Conservation (phyloP, 179 eudicot genomes). For the Drosera spatulata region DNA sequence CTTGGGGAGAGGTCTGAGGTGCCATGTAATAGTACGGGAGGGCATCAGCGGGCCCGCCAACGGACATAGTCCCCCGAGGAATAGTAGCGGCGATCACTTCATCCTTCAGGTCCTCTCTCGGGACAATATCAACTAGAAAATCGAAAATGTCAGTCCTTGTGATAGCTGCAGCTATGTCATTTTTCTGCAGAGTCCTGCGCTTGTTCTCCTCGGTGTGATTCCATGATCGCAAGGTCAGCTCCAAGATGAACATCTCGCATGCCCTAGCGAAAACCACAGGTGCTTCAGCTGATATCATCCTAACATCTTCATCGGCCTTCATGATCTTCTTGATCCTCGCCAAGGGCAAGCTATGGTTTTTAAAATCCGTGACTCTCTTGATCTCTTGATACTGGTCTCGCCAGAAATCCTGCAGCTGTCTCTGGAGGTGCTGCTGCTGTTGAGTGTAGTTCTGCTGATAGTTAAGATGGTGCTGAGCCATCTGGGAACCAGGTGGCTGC, state of each 20-base stretch:
- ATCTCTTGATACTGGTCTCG: constrained; percentile 45
- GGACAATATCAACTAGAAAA: constrained; percentile 58
- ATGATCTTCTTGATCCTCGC: constrained; percentile 68
- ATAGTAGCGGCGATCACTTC: constrained; percentile 27
- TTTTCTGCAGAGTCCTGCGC: constrained; percentile 57
- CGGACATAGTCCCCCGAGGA: constrained; percentile 30
- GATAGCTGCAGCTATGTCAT: constrained; percentile 62
- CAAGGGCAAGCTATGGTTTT: constrained; percentile 56
- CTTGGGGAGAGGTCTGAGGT: constrained; percentile 22
- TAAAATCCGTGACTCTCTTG: constrained; percentile 52
- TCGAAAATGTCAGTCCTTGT: constrained; percentile 62
- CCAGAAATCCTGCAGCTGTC: constrained; percentile 60
- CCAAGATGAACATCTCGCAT: constrained; percentile 52
- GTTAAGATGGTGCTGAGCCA: constrained; percentile 72
- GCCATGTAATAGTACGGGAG: constrained; percentile 37
- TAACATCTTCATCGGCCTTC: constrained; percentile 69
- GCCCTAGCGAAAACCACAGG: constrained; percentile 58
- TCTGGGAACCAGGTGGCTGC: constrained; percentile 38
- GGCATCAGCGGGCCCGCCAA: constrained; percentile 28
- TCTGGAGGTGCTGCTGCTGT: constrained; percentile 57
- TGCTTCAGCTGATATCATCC: constrained; percentile 70
- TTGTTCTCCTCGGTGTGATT: constrained; percentile 70
- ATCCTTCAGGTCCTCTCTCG: constrained; percentile 58
- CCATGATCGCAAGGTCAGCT: constrained; percentile 52
- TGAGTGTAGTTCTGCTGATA: constrained; percentile 78